These are phyloP conservation scores for Tanacetum coccineum DNA, from an alignment of 129 eudicot species.

Conservation along the genomic window DNA sequence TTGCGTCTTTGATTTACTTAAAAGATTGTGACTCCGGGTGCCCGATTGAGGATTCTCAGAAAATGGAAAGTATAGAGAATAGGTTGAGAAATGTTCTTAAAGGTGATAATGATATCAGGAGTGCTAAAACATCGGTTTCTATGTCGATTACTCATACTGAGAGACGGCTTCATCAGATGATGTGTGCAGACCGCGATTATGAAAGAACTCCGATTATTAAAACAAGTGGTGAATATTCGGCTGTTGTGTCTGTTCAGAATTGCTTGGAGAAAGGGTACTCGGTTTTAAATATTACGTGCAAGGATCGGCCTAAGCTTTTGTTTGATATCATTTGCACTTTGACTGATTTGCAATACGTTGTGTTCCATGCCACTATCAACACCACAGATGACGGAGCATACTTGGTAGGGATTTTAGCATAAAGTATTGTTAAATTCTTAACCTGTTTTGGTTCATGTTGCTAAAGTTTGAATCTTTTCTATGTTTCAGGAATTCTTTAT, in stretches of 20 bases:
- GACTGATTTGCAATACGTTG: conserved; percentile 78
- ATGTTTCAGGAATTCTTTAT: conserved; percentile 68
- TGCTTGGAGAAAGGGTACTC: conserved; percentile 74
- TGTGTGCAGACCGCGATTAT: conserved; percentile 84
- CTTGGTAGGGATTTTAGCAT: conserved; percentile 41
- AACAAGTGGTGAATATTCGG: conserved; percentile 39
- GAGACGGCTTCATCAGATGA: conserved; percentile 91
- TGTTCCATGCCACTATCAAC: conserved; percentile 77
- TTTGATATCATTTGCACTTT: conserved; percentile 80
- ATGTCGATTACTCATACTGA: conserved; percentile 74
- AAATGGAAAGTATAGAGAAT: conserved; percentile 45
- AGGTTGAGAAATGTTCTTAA: conserved; percentile 67
- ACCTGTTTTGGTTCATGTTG: neutral
- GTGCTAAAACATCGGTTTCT: conserved; percentile 68
- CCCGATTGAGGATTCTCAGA: conserved; percentile 56
- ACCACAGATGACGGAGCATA: conserved; percentile 50
- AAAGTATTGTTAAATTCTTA: neutral
- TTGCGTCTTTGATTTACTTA: conserved; percentile 70
- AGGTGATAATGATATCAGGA: conserved; percentile 79
- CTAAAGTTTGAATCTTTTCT: neutral
- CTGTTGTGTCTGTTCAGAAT: conserved; percentile 58
- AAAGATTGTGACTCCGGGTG: conserved; percentile 69
- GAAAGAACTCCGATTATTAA: conserved; percentile 42
- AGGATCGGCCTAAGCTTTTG: conserved; percentile 76
- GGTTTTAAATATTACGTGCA: conserved; percentile 66